Base-by-base conservation (phyloP, 106 monocot species). In the Alisma plantagoaquatica region DNA sequence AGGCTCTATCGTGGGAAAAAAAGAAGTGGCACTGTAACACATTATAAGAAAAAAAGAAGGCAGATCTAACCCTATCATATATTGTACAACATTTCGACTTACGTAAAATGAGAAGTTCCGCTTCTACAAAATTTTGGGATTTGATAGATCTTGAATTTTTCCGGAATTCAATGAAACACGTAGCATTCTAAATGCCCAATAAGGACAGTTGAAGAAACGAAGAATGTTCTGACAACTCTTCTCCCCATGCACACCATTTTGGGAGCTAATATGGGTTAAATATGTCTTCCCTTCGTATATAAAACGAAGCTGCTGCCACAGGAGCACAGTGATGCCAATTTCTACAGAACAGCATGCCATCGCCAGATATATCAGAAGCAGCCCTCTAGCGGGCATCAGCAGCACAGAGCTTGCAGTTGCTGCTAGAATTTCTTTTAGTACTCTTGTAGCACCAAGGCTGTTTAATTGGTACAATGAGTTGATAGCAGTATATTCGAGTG, bases 251-350 rank as follows among this genome's bases (percentile, higher is more conserved):
- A 27, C 53, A 38, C 23, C 52, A 57, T 75, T 72, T 16, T 57
- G 23, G 2, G 70, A 79, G 43, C 48, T 79, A 53, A 89, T 44
- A 29, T 60, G 69, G 51, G 55, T 68, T n/a, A 89, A 32, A 49
- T 83, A 89, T 31, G 88, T 89, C 43, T 70, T 79, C 6, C 88
- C 88, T 54, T 83, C 58, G 31, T 89, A 89, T 15, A 89, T 74
- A 63, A 56, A 83, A 54, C 38, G 58, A 3, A 89, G 76, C 18
- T 89, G 88, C 57, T 89, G 88, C 76, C 73, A 79, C 54, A 89
- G 56, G 57, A 89, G 76, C 21, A 68, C 69, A 53, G 50, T 52
- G 17, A 89, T 54, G 50, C 88, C 88, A 54, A 70, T 70, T 23
- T 73, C 67, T 5, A 83, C 67, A 12, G 83, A 68, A 3, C 79